Evolutionary conservation across 768 basidiomycete species (phyloP).

Genomic region (Strobilomyces confusus): DNA sequence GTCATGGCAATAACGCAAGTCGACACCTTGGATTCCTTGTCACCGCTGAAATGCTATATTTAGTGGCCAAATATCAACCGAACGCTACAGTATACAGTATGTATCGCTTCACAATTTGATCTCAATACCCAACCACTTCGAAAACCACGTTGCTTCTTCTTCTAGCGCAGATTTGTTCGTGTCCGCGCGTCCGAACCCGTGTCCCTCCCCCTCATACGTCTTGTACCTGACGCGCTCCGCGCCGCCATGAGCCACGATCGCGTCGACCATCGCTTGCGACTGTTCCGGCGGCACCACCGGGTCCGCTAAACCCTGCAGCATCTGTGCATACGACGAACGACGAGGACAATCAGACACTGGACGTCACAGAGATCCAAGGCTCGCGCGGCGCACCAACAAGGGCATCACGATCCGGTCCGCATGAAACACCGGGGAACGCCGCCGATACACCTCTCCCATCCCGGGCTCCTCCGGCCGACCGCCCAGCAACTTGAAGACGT

Average conservation of each 20-base stretch:
- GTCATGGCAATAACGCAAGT: no score
- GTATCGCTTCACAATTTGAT: background rate
- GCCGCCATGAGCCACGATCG: background rate
- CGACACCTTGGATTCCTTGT: no score
- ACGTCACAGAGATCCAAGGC: no score
- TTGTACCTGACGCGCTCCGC: background rate
- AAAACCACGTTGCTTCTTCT: conserved; percentile 1
- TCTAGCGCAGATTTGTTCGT: conserved; percentile 1
- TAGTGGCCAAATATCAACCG: no score
- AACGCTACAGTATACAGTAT: no score
- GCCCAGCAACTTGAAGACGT: background rate
- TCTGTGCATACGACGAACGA: background rate
- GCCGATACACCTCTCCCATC: conserved; percentile 1
- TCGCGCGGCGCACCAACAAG: background rate
- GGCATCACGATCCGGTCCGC: background rate
- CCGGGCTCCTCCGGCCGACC: background rate
- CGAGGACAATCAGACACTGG: no score
- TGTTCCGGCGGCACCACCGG: background rate
- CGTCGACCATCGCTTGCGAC: conserved; percentile 1
- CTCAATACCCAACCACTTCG: background rate
- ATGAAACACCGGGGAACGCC: conserved; percentile 3
- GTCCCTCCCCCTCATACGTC: conserved; percentile 1
- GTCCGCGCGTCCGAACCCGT: conserved; percentile 1
- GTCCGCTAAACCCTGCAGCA: conserved; percentile 1
- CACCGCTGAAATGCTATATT: no score